Base-by-base conservation (phyloP, 306 rosid genomes). In the Ormosia emarginata region DNA sequence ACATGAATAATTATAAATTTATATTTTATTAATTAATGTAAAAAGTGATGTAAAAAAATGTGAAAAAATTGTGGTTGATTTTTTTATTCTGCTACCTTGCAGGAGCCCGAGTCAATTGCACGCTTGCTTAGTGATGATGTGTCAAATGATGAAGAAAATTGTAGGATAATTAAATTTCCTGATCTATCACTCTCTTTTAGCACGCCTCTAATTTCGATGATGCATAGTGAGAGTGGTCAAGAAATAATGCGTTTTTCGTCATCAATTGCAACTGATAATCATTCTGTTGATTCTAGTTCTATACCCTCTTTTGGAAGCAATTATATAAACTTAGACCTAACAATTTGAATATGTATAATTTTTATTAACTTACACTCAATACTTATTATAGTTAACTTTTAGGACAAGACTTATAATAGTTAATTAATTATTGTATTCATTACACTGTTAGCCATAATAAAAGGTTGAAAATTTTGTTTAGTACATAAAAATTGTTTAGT, bases 321-420 rank as follows among this genome's bases (percentile, higher is more conserved):
- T 61, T 78, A 78, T 61, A 67, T 89, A 44, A 91, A 91, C 86
- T 85, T 91, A 77, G 91, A 91, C 84, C 84, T 91, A 80, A 85
- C 90, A 36, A 91, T 91, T 29, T 91, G 79, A 88, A 53, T 71
- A 1, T 58, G 8, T 15, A 44, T 4, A 64, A 1, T 34, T 36
- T 34, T 59, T 75, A 29, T 46, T 62, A 9, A 30, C 17, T 46
- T 40, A 8, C 41, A 37, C 32, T 9, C 49, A 37, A 65, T 8
- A 53, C 9, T 53, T 33, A 4, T 66, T 40, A 29, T 40, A 62
- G 52, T 50, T 40, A 36, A 64, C 14, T 7, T 47, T 64, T 64
- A 63, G 63, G 64, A 40, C 10, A 41, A 8, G 44, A 58, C 70
- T 75, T 59, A 4, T 7, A 2, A 6, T 75, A 40, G 8, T 64